Evolutionary conservation across 2,329 filamentous ascomycete species (phyloP), one percentile per base, ranked within the genome.

Genomic region (Cladorrhinum sp.): DNA sequence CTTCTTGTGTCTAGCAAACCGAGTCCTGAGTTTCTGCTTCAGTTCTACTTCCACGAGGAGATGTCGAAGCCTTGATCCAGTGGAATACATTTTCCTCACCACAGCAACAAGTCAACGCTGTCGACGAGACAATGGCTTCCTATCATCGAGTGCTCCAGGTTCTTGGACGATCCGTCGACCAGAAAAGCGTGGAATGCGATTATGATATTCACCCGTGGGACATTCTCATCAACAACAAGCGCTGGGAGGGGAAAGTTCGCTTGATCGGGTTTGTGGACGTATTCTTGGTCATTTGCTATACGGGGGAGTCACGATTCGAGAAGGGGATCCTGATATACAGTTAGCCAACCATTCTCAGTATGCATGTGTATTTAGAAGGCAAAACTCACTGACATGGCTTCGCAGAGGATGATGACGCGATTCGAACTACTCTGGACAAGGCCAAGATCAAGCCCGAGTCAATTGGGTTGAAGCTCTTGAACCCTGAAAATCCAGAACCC

Each of bases 131-230:
- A 9, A 73, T 73, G 71, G 67, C 71, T 24, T 74, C 72, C 9
- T 73, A 74, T 55, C 71, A 73, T 55, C 70, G 70, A 23, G 63
- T 73, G 7, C 64, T 73, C 8, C 64, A 72, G 53, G 67, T 69
- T 4, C 72, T 72, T 57, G 71, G 68, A 12, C 64, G 71, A 36
- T 70, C 68, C n/a, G 63, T 72, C 16, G 53, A 70, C 20, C 66
- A 72, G 10, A 72, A 72, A 60, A 69, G 66, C 23, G 24, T 71
- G 22, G 69, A 72, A 56, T 73, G 71, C 29, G 67, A 73, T 58
- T 72, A 66, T 54, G 70, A 72, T 52, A 70, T 74, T 50, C 70
- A 74, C 57, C 71, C 71, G 1, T 73, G 71, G 71, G 71, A 73
- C n/a, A 68, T 73, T 24, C 61, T 68, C 23, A 67, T 74, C 50